Percentiles rank a stretch among this genome's conserved stretches.
phyloP scores from a whole-genome alignment of 2,329 filamentous ascomycete species.

The Colletotrichum lindemuthianum region DNA sequence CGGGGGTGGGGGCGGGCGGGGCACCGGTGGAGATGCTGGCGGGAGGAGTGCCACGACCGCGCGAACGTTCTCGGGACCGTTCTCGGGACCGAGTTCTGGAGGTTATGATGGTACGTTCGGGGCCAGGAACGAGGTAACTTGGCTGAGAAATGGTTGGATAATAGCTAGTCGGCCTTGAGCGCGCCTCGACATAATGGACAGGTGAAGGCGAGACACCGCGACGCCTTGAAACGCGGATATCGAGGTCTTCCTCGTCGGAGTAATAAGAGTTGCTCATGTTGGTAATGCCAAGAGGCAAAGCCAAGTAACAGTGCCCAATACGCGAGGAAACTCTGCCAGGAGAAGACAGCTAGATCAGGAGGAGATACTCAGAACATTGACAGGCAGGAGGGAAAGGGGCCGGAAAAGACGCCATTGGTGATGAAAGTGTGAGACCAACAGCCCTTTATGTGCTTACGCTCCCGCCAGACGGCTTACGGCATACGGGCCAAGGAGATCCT shows the following conservation, averaged over 20 bases:
- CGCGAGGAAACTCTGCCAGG: no score
- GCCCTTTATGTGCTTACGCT: no score
- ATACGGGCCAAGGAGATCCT: no score
- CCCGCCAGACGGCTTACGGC: no score
- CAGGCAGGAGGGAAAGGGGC: no score
- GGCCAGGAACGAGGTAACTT: slow-evolving; percentile 50
- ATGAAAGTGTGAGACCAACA: no score
- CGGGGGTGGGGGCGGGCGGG: slow-evolving; percentile 49
- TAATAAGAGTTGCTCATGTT: slow-evolving; percentile 50
- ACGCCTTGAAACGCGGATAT: slow-evolving; percentile 57
- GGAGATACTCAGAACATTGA: no score
- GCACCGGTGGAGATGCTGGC: slow-evolving; percentile 41
- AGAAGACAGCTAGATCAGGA: no score
- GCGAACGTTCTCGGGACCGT: slow-evolving; percentile 54
- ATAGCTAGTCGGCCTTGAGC: slow-evolving; percentile 52
- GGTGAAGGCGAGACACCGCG: slow-evolving; percentile 52
- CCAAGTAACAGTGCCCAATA: no score
- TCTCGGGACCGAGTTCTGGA: slow-evolving; percentile 51
- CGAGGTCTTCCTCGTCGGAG: slow-evolving; percentile 65
- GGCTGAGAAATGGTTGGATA: slow-evolving; percentile 50
- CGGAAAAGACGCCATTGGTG: no score
- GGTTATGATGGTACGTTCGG: slow-evolving; percentile 58
- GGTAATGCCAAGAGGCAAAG: no score
- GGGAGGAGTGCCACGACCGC: slow-evolving; percentile 57
- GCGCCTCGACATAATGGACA: slow-evolving; percentile 57